Evolutionary conservation across 2,329 filamentous ascomycete species (phyloP), one percentile per base, ranked within the genome.

Genomic region (Sporothrix inflata): DNA sequence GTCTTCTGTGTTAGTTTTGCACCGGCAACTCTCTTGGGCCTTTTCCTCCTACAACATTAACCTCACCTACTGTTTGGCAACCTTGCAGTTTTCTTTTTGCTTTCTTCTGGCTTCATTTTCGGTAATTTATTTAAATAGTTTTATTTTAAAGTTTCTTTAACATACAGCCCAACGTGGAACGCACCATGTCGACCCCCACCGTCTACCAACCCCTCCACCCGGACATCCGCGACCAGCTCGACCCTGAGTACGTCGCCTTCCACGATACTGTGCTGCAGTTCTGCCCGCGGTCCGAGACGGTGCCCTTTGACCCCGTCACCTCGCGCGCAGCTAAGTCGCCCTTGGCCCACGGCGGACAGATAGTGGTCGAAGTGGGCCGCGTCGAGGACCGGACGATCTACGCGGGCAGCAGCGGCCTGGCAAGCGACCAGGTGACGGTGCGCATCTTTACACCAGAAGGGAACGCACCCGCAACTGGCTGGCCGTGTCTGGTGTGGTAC

Each of bases 401-500:
- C 11, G 34, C 53, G 5, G 55, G 60, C 55, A 71, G 77, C 63
- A 76, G 80, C n/a, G 86, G 86, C 0, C 84, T 84, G 0, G 79
- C 84, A 24, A 60, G 24, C 6, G 47, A 53, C 4, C 19, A 63
- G 21, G 78, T 89, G n/a, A 75, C 74, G 1, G 76, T 88, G 16
- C 82, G 87, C 19, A 83, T 81, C 45, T 89, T 89, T 74, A 87
- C 83, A 1, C 87, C 87, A 0, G 76, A 78, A 5, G 84, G 84
- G 0, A 74, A 80, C 5, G 80, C 73, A 12, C 86, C 76, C 0
- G 76, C 76, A 0, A 76, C 74, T 0, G 87, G 87, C 34, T 89
- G 87, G 87, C 87, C 87, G 1, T 82, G 85, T 8, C 83, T 86
- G 77, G 75, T 89, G 3, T 90, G 87, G 77, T 87, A 84, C 75